Percentiles rank a stretch among this genome's conserved stretches.
These are phyloP conservation scores for Tagetes patula DNA, from an alignment of 129 eudicot species.

Conservation along the genomic window DNA sequence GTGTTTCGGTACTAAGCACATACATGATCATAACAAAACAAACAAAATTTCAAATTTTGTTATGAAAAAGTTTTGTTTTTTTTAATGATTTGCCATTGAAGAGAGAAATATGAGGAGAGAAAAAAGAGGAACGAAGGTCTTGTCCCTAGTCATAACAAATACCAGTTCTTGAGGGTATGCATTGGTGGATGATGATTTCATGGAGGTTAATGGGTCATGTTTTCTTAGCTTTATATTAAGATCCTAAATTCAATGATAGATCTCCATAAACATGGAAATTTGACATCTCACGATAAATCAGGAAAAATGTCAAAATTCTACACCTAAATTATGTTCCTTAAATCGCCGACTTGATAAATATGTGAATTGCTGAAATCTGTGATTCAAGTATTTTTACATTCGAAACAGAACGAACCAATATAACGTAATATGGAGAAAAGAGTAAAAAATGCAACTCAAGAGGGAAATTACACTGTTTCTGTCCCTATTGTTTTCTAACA, in stretches of 20 bases:
- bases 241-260: slow-evolving; percentile 31
- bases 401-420: neutral
- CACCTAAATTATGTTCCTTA: slow-evolving; percentile 15
- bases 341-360: neutral
- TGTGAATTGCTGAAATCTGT: neutral
- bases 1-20: neutral
- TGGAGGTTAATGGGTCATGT: slow-evolving; percentile 13
- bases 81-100: slow-evolving; percentile 12
- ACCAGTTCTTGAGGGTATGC: slow-evolving; percentile 29
- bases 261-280: slow-evolving; percentile 28
- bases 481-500: neutral
- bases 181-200: slow-evolving; percentile 20
- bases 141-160: slow-evolving; percentile 23
- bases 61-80: neutral
- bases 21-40: slow-evolving; percentile 5
- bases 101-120: slow-evolving; percentile 18
- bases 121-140: slow-evolving; percentile 21
- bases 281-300: neutral
- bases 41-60: slow-evolving; percentile 6
- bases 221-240: slow-evolving; percentile 5
- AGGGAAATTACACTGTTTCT: neutral
- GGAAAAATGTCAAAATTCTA: slow-evolving; percentile 1
- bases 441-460: neutral
- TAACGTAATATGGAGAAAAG: no score
- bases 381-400: neutral